Base-by-base conservation (phyloP, 1,139 yeast genomes). In the Zygotorulaspora mrakii region DNA sequence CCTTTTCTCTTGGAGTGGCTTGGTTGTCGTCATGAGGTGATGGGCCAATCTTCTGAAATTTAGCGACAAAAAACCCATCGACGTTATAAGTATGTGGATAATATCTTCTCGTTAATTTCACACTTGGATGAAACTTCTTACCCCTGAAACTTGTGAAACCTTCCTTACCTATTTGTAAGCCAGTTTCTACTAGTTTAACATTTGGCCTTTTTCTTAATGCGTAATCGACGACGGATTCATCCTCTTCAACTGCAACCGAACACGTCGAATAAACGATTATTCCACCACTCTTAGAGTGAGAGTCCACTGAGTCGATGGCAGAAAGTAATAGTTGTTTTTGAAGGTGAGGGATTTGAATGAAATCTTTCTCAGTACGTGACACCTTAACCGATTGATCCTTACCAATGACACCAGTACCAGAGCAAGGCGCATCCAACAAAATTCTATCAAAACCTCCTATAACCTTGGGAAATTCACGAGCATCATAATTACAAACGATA, bases 331-430 rank as follows among this genome's bases (percentile, higher is more conserved):
- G 74, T 68, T 94, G 98, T 65, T 89, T 91, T 65, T 94, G 99
- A 54, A 94, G 73, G 64, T 89, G 96, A 39, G 98, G 98, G 54
- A 94, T 84, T 66, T 91, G 95, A 54, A 89, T 83, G 64, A 91
- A 94, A 66, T 94, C 99, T 66, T 88, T 88, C 61, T 88, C 97
- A 14, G 95, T 87, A 71, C 97, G 83, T 51, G 84, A 82, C 11
- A 86, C 83, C 67, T 94, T 94, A 48, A 91, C 97, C 38, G 88
- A 82, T 60, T 88, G 95, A 69, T 94, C 98, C 69, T 94, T 94
- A 47, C 96, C 94, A 62, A 94, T 89, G 54, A 94, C 98, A 70
- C 99, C 99, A 3, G 98, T 91, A 70, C 99, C 99, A 3, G 98
- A 88, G 69, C 99, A 94, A 52, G 99, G 99, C 23, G 99, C 98